A percentile compares a stretch with the other conserved stretches of the same genome.
phyloP scores from a whole-genome alignment of 352 stramenopile species.

The Salisapilia sapeloensis region DNA sequence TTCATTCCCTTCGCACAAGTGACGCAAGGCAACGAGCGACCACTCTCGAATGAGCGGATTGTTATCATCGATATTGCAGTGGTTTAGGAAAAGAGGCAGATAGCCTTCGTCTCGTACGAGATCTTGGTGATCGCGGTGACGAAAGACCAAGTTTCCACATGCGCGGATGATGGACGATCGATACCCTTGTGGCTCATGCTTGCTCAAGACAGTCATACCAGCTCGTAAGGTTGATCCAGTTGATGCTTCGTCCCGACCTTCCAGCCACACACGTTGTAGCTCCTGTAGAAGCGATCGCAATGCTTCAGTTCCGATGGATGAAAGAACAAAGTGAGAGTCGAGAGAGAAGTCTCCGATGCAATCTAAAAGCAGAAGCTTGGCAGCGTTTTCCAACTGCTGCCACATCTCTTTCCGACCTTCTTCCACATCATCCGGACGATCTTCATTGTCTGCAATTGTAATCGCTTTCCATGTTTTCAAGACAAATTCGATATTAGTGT shows the following conservation, averaged over 20 bases:
- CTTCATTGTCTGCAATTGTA: conserved; percentile 20
- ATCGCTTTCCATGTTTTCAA: conserved; percentile 33
- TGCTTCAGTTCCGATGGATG: conserved; percentile 5
- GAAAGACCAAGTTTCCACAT: conserved; percentile 71
- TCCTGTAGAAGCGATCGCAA: conserved; percentile 31
- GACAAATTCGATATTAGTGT: conserved; percentile 19
- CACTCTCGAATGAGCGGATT: conserved; percentile 83
- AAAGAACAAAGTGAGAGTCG: conserved; percentile 1
- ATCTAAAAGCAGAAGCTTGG: conserved; percentile 58
- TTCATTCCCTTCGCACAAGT: conserved; percentile 77
- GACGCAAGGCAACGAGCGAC: conserved; percentile 76
- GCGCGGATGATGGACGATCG: conserved; percentile 61
- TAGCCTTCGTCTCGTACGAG: conserved; percentile 51
- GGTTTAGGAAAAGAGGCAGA: conserved; percentile 72
- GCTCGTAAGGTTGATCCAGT: conserved; percentile 7
- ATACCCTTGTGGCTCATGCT: conserved; percentile 40
- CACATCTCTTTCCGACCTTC: conserved; percentile 49
- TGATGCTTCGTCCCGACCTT: conserved; percentile 8
- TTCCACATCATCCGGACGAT: conserved; percentile 37
- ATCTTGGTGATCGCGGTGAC: conserved; percentile 49
- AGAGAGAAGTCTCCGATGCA: conserved; percentile 43
- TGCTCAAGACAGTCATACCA: background rate
- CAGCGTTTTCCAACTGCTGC: conserved; percentile 55
- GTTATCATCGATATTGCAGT: conserved; percentile 79
- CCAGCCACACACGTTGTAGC: conserved; percentile 35